Base-by-base conservation (phyloP, 2,329 filamentous ascomycete genomes). In the Alternaria burnsii region DNA sequence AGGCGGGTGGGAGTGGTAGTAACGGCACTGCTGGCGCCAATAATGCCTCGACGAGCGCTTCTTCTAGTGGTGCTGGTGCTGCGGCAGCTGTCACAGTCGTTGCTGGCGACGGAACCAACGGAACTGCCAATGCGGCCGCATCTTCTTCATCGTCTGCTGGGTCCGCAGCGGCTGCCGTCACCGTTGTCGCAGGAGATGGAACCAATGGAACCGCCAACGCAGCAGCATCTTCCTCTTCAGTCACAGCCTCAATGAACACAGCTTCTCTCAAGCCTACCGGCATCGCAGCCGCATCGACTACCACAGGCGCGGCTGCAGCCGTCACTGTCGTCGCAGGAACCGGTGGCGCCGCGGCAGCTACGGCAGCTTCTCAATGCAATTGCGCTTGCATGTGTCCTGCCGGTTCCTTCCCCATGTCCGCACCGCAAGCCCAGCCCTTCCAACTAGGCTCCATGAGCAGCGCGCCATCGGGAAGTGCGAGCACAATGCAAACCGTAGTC, bases 321-420 rank as follows among this genome's bases (percentile, higher is more conserved):
- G 68, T 71, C 3, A 75, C 71, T 5, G 70, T 74, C 36, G 20
- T 73, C 18, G 72, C 72, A 12, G 65, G 68, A n/a, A 14, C 32
- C n/a, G 48, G 47, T 18, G 30, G 30, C 22, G 26, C 22, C 16
- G 58, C 28, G 9, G 59, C 63, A 2, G 53, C 59, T 3, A 58
- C 63, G 12, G 63, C 69, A 8, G 66, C 71, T 9, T 62, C 58
- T 14, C 58, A 64, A 28, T 77, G 76, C 51, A 67, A 61, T 30
- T 78, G 76, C 53, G 59, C 67, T n/a, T 78, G 75, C 55, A 42
- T 58, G 36, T 77, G 76, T 56, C 74, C 74, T 2, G 66, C 66
- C 1, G 71, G 68, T 7, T 63, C 69, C 7, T 76, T 76, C 59
- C 74, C 76, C 18, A 77, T 77, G 73, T 43, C 59, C 1, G 66